Conservation (phyloP, 306 rosid genomes). For the cucumber (Cucumis sativus) region Cucumber_9930_V3 NC_026660.2:10175001-10175500, state of each 20-base stretch:
- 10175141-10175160: constrained; percentile 12
- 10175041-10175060: constrained; percentile 64
- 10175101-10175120: constrained; percentile 74
- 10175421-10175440: background rate
- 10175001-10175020: background rate
- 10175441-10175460: background rate
- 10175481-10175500: background rate
- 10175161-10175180: background rate
- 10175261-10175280: background rate
- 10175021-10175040: constrained; percentile 42
- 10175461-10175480: background rate
- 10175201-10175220: background rate
- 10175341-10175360: background rate
- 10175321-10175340: background rate
- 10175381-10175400: background rate
- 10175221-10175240: background rate
- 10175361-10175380: background rate
- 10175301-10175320: background rate
- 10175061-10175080: constrained; percentile 72
- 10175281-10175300: background rate
- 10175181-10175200: background rate
- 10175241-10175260: background rate
- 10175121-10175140: constrained; percentile 42
- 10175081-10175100: constrained; percentile 89
- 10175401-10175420: background rate